These are phyloP conservation scores for Sarocladium oryzae DNA, from an alignment of 2,329 filamentous ascomycete genomes.

Conservation along the genomic window DNA sequence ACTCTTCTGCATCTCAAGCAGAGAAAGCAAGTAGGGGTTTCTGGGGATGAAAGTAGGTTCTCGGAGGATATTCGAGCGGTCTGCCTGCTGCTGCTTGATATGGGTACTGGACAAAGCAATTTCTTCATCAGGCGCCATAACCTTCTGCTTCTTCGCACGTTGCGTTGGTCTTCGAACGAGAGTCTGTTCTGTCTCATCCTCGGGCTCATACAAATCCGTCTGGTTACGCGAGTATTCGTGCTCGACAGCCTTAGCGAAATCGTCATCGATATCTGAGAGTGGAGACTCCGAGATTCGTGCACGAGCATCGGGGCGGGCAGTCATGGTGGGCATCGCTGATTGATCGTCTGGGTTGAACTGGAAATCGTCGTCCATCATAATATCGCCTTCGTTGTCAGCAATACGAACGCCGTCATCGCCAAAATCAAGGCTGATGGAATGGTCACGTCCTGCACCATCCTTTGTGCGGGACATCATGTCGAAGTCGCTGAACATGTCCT, in stretches of 20 bases:
- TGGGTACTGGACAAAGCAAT: constrained; percentile 70
- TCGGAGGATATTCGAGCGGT: constrained; percentile 81
- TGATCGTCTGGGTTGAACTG: constrained; percentile 56
- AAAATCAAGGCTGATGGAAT: constrained; percentile 47
- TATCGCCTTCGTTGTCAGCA: constrained; percentile 57
- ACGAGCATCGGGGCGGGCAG: constrained; percentile 41
- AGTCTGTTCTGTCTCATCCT: constrained; percentile 49
- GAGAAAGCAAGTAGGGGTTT: constrained; percentile 76
- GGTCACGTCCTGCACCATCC: constrained; percentile 48
- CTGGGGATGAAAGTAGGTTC: constrained; percentile 76
- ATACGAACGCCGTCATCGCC: constrained; percentile 49
- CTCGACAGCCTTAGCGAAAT: constrained; percentile 53
- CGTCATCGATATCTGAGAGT: constrained; percentile 63
- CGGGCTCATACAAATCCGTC: constrained; percentile 54
- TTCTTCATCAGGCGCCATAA: constrained; percentile 73
- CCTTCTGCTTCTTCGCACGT: constrained; percentile 67
- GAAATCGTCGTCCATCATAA: constrained; percentile 59
- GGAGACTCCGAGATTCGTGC: constrained; percentile 63
- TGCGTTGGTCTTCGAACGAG: constrained; percentile 64
- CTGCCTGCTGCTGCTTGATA: constrained; percentile 80
- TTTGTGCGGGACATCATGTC: constrained; percentile 50
- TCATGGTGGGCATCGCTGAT: constrained; percentile 46
- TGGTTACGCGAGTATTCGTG: constrained; percentile 48
- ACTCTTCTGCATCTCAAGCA: constrained; percentile 87
- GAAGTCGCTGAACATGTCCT: constrained; percentile 62